phyloP scores from a whole-genome alignment of 306 rosid genomes.

The Hippophae tibetana region DNA sequence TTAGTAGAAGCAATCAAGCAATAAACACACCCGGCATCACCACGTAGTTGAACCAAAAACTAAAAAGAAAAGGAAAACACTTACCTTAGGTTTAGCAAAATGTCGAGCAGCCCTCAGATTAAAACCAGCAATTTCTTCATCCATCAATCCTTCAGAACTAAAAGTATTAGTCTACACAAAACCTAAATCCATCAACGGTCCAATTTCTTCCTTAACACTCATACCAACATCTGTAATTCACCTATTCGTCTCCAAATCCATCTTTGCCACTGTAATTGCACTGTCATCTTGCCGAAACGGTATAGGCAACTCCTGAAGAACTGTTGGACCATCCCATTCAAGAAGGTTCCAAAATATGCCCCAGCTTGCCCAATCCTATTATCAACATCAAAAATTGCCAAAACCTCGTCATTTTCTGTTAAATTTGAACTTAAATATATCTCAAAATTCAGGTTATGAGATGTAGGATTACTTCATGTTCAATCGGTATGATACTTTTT shows the following conservation, averaged over 20 bases:
- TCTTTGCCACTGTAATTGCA: slow-evolving; percentile 18
- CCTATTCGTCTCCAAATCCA: slow-evolving; percentile 44
- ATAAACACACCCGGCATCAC: background rate
- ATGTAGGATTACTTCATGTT: too few relatives aligned
- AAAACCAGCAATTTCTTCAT: slow-evolving; percentile 60
- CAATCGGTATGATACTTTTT: too few relatives aligned
- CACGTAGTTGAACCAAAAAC: background rate
- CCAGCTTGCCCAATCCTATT: slow-evolving; percentile 87
- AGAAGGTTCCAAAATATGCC: slow-evolving; percentile 74
- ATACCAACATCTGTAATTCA: slow-evolving; percentile 37
- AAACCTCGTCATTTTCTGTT: slow-evolving; percentile 68
- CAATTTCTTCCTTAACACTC: slow-evolving; percentile 45
- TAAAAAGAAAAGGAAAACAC: background rate
- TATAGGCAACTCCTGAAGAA: slow-evolving; percentile 65
- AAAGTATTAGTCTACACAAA: slow-evolving; percentile 38
- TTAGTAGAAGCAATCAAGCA: background rate
- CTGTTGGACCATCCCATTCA: slow-evolving; percentile 91
- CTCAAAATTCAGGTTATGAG: too few relatives aligned
- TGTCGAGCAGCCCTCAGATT: slow-evolving; percentile 53
- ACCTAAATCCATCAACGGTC: slow-evolving; percentile 45
- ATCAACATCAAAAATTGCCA: slow-evolving; percentile 76
- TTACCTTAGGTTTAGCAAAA: slow-evolving; percentile 82
- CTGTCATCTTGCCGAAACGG: slow-evolving; percentile 64
- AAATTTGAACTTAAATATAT: too few relatives aligned
- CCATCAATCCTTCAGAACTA: slow-evolving; percentile 39